Evolutionary conservation across 2,329 filamentous ascomycete genomes (phyloP).

Genomic region (Hymenoscyphus albidus): DNA sequence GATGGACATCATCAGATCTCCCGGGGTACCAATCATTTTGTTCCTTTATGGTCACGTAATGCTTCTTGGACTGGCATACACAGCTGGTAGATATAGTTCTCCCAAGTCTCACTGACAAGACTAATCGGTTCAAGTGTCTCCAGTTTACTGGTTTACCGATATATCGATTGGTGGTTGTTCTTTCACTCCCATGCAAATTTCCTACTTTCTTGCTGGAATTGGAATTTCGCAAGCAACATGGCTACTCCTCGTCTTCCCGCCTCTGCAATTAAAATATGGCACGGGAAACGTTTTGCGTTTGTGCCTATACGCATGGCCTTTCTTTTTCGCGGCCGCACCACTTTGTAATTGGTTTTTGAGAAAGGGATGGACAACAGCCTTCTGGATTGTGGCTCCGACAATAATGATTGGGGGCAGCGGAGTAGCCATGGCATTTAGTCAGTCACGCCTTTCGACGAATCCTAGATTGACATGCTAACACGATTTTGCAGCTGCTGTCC

Average conservation of each 20-base stretch:
- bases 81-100: constrained; percentile 42
- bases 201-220: constrained; percentile 58
- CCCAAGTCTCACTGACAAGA: background rate
- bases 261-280: constrained; percentile 60
- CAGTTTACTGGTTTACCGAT: constrained; percentile 65
- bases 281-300: constrained; percentile 61
- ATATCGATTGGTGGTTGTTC: constrained; percentile 60
- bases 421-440: constrained; percentile 48
- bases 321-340: constrained; percentile 56
- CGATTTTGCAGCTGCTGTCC: constrained; percentile 61
- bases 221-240: constrained; percentile 67
- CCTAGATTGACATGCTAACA: background rate
- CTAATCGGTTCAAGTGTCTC: constrained; percentile 43
- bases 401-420: constrained; percentile 56
- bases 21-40: constrained; percentile 63
- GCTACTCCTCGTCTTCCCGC: constrained; percentile 67
- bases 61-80: constrained; percentile 68
- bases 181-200: constrained; percentile 61
- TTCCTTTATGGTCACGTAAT: constrained; percentile 63
- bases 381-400: constrained; percentile 30
- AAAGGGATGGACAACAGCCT: constrained; percentile 37
- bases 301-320: constrained; percentile 57
- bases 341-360: constrained; percentile 55
- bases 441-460: constrained; percentile 11
- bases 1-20: constrained; percentile 54